These are phyloP conservation scores for Purshia tridentata DNA, from an alignment of 306 rosid genomes.

Conservation along the genomic window DNA sequence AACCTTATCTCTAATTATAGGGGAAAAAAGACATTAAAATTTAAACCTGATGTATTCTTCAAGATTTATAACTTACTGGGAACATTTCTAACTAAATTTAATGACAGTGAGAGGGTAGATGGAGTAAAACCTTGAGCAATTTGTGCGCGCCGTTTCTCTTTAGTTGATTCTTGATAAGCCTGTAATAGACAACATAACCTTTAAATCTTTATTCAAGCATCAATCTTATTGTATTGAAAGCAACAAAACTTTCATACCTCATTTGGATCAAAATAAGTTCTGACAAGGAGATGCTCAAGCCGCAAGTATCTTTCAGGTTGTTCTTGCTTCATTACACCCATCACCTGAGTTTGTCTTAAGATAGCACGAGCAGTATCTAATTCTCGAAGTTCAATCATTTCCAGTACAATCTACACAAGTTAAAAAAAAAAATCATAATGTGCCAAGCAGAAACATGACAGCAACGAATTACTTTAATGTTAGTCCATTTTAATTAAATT, in stretches of 20 bases:
- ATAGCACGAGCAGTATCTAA: slow-evolving; percentile 97
- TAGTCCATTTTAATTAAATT: neutral
- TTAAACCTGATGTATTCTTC: neutral
- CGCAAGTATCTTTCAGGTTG: slow-evolving; percentile 99
- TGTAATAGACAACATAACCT: slow-evolving; percentile 37
- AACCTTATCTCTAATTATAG: neutral
- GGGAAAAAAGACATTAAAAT: neutral
- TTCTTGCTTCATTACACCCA: slow-evolving; percentile 99
- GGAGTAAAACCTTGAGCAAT: slow-evolving; percentile 81
- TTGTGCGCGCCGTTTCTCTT: slow-evolving; percentile 88
- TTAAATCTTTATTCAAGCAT: slow-evolving; percentile 14
- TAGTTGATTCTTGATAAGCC: slow-evolving; percentile 97
- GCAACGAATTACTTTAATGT: neutral
- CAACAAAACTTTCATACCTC: slow-evolving; percentile 59
- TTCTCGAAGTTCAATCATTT: slow-evolving; percentile 99
- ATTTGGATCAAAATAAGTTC: slow-evolving; percentile 95
- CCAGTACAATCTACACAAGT: slow-evolving; percentile 80
- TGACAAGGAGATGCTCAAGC: slow-evolving; percentile 92
- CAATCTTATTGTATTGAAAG: neutral
- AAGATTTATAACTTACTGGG: neutral
- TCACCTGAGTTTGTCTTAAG: slow-evolving; percentile 92
- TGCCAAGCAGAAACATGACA: neutral
- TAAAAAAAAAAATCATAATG: neutral
- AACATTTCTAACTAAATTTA: slow-evolving; percentile 18
- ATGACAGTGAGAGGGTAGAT: slow-evolving; percentile 4